Evolutionary conservation across 2,329 filamentous ascomycete species (phyloP), one percentile per base, ranked within the genome.

Genomic region (Xylariales sp.): DNA sequence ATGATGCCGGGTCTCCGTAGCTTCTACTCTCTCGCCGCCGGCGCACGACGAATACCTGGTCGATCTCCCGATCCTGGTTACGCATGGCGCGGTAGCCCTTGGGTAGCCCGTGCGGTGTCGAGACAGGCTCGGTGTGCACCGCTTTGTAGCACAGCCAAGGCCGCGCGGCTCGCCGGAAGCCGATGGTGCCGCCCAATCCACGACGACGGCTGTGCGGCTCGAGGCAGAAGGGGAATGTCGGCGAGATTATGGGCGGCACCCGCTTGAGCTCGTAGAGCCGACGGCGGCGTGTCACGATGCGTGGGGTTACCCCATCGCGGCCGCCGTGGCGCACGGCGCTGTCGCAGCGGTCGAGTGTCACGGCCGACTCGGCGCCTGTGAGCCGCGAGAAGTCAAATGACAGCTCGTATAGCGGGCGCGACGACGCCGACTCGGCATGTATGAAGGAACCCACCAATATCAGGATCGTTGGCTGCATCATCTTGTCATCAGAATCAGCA

Each of bases 181-280:
- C 48, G 6, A 50, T 34, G n/a, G 45, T 46, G 5, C 49, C 44
- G 11, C 45, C 16, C n/a, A 6, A 33, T 4, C 38, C 13, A n/a
- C 37, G 25, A 2, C 46, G 48, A 23, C 46, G 49, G 28, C 30
- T 30, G 3, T n/a, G n/a, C n/a, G 46, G 36, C 11, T 50, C 41
- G 38, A 53, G 29, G 37, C 40, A 45, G 29, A 47, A 54, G 2
- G 49, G 42, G 33, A 44, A 52, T 3, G 42, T 47, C 6, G 48
- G 42, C 6, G 49, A 49, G 4, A 49, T 31, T 5, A 51, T 33
- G 2, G 46, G 42, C 2, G 47, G 49, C 40, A 51, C 33, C 29
- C 51, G 49, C 40, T 43, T 47, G 20, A 54, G 41, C 19, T 51
- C 45, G 40, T 49, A 54, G 27, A 53, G 40, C 25, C 42, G 45